Evolutionary conservation across 192 early-diverging fungal genomes (phyloP), one percentile per base, ranked within the genome.

Genomic region (Gorgonomyces haynaldii): DNA sequence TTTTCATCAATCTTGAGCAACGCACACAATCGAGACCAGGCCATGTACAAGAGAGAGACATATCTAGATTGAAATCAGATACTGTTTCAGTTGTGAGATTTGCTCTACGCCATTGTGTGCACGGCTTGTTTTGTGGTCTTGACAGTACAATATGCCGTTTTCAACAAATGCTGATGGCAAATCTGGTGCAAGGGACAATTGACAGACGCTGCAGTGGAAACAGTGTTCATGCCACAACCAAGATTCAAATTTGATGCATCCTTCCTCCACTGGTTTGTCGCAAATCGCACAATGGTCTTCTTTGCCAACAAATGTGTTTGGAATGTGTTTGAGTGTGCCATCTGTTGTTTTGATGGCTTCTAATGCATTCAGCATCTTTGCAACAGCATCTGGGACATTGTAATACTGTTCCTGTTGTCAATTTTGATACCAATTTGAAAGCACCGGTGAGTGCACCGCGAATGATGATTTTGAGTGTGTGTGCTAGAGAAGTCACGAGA

Each of bases 401-500:
- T 76, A 76, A 12, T 63, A 56, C 25, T 75, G 64, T 60, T 86
- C 86, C 83, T 85, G 29, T 26, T 28, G 6, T 38, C 31, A 42
- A 30, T 19, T 21, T 24, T 41, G 58, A 29, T 74, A 86, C 85
- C 64, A 86, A 59, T 62, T 81, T 80, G 30, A 97, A 67, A 4
- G 90, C 85, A 16, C 91, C 86, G 38, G 81, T 85, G 24, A 98
- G 65, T 7, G 89, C 89, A 12, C 85, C 71, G 13, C 91, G 76
- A 46, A 96, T 93, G 41, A 94, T 61, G 12, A 86, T 81, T 55
- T 98, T 98, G 34, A 98, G 72, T 24, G 79, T 84, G 52, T 94
- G 92, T 2, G 94, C 94, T 17, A 98, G 69, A 15, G 80, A 81
- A 30, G 91, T 91, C 0, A 96, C 88, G 4, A 91, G 61, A 7